Conservation (phyloP, 768 basidiomycete genomes). For the Tricholoma hemisulphureum region DNA sequence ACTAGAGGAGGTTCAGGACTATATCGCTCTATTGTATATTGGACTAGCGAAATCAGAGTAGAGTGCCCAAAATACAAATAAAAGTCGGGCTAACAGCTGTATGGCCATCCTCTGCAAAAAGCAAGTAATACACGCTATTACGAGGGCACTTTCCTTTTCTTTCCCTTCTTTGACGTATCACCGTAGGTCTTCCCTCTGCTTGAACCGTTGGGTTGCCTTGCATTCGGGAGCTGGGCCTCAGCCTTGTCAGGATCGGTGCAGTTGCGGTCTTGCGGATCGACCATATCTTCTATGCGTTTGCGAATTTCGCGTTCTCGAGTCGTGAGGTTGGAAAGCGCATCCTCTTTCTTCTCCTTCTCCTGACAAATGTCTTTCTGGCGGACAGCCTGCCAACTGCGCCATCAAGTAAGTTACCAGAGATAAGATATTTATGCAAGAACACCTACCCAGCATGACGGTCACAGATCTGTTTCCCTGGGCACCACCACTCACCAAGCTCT, state of each 20-base stretch:
- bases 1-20: conserved; percentile 11
- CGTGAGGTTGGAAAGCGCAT: conserved; percentile 62
- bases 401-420: conserved; percentile 4
- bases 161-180: conserved; percentile 54
- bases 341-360: conserved; percentile 76
- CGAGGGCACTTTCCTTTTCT: conserved; percentile 51
- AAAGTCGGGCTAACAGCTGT: neutral
- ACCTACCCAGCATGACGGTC: conserved; percentile 75
- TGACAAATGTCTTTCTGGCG: conserved; percentile 69
- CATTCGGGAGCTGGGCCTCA: conserved; percentile 36
- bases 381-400: conserved; percentile 72
- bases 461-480: conserved; percentile 69
- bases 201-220: conserved; percentile 47
- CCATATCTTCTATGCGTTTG: conserved; percentile 71
- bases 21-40: conserved; percentile 16
- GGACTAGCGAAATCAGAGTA: conserved; percentile 5
- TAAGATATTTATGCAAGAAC: conserved; percentile 1
- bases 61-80: conserved; percentile 1
- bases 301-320: conserved; percentile 77
- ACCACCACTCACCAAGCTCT: conserved; percentile 72
- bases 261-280: conserved; percentile 46
- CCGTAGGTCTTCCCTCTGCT: conserved; percentile 40
- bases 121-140: conserved; percentile 12
- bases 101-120: neutral
- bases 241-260: conserved; percentile 31